Evolutionary conservation across 257 asterid genomes (phyloP).

Genomic region (Salvia splendens): DNA sequence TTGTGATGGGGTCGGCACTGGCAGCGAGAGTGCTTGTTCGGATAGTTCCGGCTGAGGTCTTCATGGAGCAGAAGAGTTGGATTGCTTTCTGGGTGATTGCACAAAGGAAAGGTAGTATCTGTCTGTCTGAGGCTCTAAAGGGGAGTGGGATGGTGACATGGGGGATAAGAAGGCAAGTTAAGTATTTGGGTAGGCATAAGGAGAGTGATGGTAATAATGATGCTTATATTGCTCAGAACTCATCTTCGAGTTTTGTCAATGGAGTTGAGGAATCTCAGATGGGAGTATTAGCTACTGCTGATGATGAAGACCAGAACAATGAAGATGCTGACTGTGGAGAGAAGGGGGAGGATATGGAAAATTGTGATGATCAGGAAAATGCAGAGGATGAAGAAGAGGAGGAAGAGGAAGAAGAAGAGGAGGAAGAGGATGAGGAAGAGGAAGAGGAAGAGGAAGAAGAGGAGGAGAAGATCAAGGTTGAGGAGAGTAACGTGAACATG

Average conservation of each 20-base stretch:
- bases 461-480: constrained; percentile 28
- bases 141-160: constrained; percentile 70
- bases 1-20: constrained; percentile 61
- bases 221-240: constrained; percentile 34
- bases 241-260: constrained; percentile 51
- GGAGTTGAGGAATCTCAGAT: constrained; percentile 39
- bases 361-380: too few relatives aligned
- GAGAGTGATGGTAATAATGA: constrained; percentile 39
- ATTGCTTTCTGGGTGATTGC: constrained; percentile 63
- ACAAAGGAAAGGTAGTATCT: constrained; percentile 38
- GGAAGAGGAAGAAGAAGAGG: constrained; percentile 38
- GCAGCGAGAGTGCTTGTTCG: constrained; percentile 68
- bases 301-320: constrained; percentile 27
- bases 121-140: constrained; percentile 56
- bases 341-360: constrained; percentile 29
- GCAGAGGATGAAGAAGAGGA: constrained; percentile 30
- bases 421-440: constrained; percentile 36
- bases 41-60: constrained; percentile 50
- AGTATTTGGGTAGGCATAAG: constrained; percentile 70
- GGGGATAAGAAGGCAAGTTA: constrained; percentile 84
- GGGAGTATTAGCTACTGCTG: constrained; percentile 31
- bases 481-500: constrained; percentile 41
- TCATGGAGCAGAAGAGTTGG: constrained; percentile 52
- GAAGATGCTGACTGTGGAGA: constrained; percentile 36
- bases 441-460: constrained; percentile 31